Evolutionary conservation across 352 stramenopile species (phyloP).

Genomic region (Pythium rhizo-oryzae): DNA sequence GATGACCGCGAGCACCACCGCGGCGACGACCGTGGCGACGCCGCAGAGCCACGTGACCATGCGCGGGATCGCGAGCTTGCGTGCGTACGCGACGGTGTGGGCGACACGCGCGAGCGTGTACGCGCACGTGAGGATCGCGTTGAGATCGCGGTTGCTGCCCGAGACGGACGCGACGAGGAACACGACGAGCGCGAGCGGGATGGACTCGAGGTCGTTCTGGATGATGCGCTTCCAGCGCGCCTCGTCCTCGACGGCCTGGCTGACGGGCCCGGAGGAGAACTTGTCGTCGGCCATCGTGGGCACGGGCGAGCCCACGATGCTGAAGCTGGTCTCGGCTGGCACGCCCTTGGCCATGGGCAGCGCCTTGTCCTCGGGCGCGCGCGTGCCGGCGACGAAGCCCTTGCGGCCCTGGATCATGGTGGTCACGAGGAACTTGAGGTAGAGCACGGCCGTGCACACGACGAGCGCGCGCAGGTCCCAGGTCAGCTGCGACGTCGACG

Average conservation of each 20-base stretch:
- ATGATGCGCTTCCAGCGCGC: slow-evolving; percentile 47
- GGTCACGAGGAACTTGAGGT: slow-evolving; percentile 62
- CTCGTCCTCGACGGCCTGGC: slow-evolving; percentile 6
- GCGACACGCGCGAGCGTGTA: slow-evolving; percentile 38
- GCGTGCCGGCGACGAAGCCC: slow-evolving; percentile 53
- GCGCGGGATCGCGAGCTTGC: slow-evolving; percentile 28
- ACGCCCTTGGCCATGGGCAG: slow-evolving; percentile 22
- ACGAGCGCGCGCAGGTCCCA: slow-evolving; percentile 22
- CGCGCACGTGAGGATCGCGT: slow-evolving; percentile 22
- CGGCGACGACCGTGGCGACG: slow-evolving; percentile 24
- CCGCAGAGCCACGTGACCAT: slow-evolving; percentile 30
- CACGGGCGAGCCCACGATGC: slow-evolving; percentile 6
- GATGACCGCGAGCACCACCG: slow-evolving; percentile 16
- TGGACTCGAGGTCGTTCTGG: slow-evolving; percentile 63
- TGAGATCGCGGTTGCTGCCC: slow-evolving; percentile 38
- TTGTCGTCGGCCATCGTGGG: slow-evolving; percentile 6
- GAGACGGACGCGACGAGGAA: slow-evolving; percentile 47
- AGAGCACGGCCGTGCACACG: slow-evolving; percentile 44
- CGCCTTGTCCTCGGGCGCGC: slow-evolving; percentile 39
- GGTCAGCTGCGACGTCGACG: not conserved
- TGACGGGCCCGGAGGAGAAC: not conserved
- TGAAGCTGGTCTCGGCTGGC: slow-evolving; percentile 2
- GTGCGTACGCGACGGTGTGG: slow-evolving; percentile 37
- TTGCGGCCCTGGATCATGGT: slow-evolving; percentile 50
- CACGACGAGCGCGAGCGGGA: slow-evolving; percentile 54